These are phyloP conservation scores for Quercus dentata DNA, from an alignment of 306 rosid genomes.

Conservation along the genomic window DNA sequence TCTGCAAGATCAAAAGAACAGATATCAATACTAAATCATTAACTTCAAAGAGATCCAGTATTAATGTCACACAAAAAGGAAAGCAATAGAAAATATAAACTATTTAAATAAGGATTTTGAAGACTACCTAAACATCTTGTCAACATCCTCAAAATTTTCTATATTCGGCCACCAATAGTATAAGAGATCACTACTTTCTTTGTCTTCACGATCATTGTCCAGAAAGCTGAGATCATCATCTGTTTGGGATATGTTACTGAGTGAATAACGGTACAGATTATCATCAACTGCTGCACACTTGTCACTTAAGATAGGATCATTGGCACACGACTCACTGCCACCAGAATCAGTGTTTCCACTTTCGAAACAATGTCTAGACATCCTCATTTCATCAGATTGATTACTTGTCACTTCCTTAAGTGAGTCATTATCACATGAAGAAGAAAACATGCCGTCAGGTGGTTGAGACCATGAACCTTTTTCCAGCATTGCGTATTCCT, in stretches of 20 bases:
- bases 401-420: constrained; percentile 41
- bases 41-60: constrained; percentile 5
- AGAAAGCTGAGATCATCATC: constrained; percentile 69
- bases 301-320: constrained; percentile 51
- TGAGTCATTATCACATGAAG: constrained; percentile 42
- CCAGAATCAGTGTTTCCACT: constrained; percentile 42
- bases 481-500: constrained; percentile 46
- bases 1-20: constrained; percentile 38
- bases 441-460: constrained; percentile 47
- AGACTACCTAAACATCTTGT: constrained; percentile 73
- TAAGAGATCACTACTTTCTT: constrained; percentile 27
- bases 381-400: constrained; percentile 37
- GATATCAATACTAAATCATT: not conserved
- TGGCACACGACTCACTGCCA: constrained; percentile 40
- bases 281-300: constrained; percentile 51
- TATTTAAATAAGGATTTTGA: constrained; percentile 8
- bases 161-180: constrained; percentile 70
- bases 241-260: constrained; percentile 47
- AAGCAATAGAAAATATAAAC: not conserved
- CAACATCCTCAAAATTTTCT: constrained; percentile 80
- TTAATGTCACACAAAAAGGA: constrained; percentile 8
- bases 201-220: constrained; percentile 45
- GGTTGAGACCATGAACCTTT: constrained; percentile 58
- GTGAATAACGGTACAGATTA: constrained; percentile 44
- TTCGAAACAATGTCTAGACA: constrained; percentile 43